Evolutionary conservation across 228 moss, liverwort and hornwort species (phyloP).

Genomic region (Sphagnum fallax): DNA sequence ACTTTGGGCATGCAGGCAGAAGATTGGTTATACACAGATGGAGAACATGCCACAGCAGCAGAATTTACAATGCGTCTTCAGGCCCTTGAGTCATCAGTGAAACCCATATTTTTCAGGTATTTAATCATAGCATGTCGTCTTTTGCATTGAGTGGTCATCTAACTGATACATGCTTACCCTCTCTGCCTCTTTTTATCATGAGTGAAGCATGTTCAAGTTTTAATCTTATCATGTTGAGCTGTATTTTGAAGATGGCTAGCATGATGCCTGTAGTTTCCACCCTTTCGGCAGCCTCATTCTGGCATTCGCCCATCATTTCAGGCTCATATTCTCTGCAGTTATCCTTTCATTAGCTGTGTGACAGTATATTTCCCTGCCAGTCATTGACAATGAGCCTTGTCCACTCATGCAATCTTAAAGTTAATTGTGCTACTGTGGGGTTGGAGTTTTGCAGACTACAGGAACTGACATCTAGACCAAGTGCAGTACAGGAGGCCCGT

Average conservation of each 20-base stretch:
- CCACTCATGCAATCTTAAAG: background rate
- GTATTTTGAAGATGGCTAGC: background rate
- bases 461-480: conserved; percentile 38
- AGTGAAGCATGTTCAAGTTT: background rate
- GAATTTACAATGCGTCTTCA: conserved; percentile 69
- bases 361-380: background rate
- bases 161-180: no score
- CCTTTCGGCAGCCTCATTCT: no score
- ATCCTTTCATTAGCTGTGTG: background rate
- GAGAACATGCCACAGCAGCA: conserved; percentile 64
- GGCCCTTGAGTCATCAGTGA: conserved; percentile 52
- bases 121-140: background rate
- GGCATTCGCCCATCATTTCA: no score
- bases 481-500: conserved; percentile 26
- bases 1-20: conserved; percentile 48
- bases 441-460: conserved; percentile 18
- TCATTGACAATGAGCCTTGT: background rate
- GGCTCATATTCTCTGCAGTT: no score
- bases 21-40: conserved; percentile 98
- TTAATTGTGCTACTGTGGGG: background rate
- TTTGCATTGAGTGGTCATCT: background rate
- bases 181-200: background rate
- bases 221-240: background rate
- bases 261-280: background rate
- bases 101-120: conserved; percentile 71